These are phyloP conservation scores for Aureobasidium subglaciale DNA, from an alignment of 2,329 filamentous ascomycete genomes.

Conservation along the genomic window DNA sequence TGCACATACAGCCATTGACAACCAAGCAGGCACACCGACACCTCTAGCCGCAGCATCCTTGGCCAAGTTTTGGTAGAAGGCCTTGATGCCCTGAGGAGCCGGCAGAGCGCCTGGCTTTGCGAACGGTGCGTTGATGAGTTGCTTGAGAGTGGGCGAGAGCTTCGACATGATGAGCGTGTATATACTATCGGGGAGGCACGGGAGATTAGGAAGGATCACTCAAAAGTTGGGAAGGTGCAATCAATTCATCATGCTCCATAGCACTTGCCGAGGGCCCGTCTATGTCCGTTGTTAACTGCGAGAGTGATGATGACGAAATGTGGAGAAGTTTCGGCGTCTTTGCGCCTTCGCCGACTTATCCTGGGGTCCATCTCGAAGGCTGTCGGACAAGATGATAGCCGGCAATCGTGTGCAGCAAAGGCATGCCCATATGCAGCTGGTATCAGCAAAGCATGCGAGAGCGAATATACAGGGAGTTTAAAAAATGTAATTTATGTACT, in stretches of 20 bases:
- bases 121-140: slow-evolving; percentile 63
- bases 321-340: background rate
- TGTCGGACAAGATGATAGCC: too few relatives aligned
- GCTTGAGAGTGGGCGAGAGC: slow-evolving; percentile 63
- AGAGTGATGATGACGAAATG: background rate
- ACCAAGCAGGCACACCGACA: slow-evolving; percentile 58
- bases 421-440: too few relatives aligned
- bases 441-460: background rate
- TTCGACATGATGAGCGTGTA: slow-evolving; percentile 56
- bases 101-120: slow-evolving; percentile 59
- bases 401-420: too few relatives aligned
- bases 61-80: slow-evolving; percentile 59
- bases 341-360: background rate
- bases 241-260: background rate
- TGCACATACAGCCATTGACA: slow-evolving; percentile 57
- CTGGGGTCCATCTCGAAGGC: too few relatives aligned
- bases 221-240: too few relatives aligned
- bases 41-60: slow-evolving; percentile 55
- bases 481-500: background rate
- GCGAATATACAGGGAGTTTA: background rate
- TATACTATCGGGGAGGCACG: too few relatives aligned
- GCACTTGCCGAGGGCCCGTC: background rate
- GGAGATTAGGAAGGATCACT: too few relatives aligned
- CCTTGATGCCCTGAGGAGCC: slow-evolving; percentile 55
- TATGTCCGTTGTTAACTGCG: background rate